Percentiles rank a stretch among this genome's conserved stretches.
These are phyloP conservation scores for Diplocarpon rosae DNA, from an alignment of 2,329 filamentous ascomycete genomes.

Conservation along the genomic window DNA sequence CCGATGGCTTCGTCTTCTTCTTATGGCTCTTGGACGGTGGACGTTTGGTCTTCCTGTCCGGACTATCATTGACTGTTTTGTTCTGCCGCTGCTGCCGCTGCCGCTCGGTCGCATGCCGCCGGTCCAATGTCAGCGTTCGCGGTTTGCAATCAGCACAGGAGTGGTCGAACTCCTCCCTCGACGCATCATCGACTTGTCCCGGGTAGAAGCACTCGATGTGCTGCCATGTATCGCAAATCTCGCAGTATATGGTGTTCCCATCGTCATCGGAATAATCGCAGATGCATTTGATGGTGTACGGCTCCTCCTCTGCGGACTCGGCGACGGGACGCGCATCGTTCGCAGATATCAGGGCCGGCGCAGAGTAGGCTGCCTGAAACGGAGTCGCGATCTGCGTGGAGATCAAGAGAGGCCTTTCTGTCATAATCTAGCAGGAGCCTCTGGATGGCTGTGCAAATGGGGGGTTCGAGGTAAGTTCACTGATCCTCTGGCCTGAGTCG, in stretches of 20 bases:
- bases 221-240: constrained; percentile 94
- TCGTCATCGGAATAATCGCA: constrained; percentile 91
- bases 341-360: constrained; percentile 15
- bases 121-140: constrained; percentile 60
- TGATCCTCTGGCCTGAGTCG: constrained; percentile 28
- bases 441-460: constrained; percentile 26
- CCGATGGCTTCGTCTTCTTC: constrained; percentile 70
- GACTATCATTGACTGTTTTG: constrained; percentile 33
- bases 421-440: constrained; percentile 31
- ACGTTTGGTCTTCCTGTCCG: constrained; percentile 64
- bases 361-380: constrained; percentile 18
- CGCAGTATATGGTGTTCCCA: constrained; percentile 94
- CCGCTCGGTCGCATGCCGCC: constrained; percentile 62
- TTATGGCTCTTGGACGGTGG: constrained; percentile 72
- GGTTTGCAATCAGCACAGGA: constrained; percentile 85
- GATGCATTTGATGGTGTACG: constrained; percentile 96
- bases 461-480: too few species aligned
- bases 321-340: constrained; percentile 25
- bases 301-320: constrained; percentile 58
- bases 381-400: constrained; percentile 28
- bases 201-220: constrained; percentile 95
- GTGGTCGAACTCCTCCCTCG: constrained; percentile 65
- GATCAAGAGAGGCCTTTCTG: constrained; percentile 28
- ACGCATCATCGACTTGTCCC: constrained; percentile 57
- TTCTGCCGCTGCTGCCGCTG: constrained; percentile 51